A percentile compares a stretch with the other conserved stretches of the same genome.
Conservation (phyloP, 2,329 filamentous ascomycete species). For the Stemphylium lycopersici region DNA sequence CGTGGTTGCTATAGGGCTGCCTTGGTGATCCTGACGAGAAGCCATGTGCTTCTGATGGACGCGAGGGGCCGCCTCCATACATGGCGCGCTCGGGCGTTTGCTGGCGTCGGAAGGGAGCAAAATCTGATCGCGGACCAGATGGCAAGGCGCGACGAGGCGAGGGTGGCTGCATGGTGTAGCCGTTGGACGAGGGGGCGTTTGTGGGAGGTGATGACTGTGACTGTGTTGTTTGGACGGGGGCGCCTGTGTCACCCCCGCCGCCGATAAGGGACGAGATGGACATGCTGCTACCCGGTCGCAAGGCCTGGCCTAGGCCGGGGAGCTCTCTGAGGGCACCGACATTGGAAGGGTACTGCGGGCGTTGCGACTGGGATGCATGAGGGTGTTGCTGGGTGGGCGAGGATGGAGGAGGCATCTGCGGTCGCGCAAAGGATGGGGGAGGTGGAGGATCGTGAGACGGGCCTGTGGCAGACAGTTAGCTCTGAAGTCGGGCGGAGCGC, state of each 20-base stretch:
- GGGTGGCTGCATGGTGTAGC: constrained; percentile 55
- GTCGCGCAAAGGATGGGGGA: constrained; percentile 50
- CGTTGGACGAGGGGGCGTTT: constrained; percentile 46
- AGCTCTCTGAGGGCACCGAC: constrained; percentile 62
- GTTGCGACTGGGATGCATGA: constrained; percentile 48
- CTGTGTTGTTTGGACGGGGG: constrained; percentile 49
- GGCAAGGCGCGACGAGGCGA: constrained; percentile 50
- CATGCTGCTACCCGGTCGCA: constrained; percentile 69
- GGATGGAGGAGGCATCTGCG: constrained; percentile 59
- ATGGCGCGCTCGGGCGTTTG: constrained; percentile 47
- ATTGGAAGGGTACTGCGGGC: constrained; percentile 49
- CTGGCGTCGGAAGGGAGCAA: constrained; percentile 45
- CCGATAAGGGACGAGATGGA: constrained; percentile 77
- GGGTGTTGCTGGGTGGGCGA: constrained; percentile 53
- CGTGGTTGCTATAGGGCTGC: constrained; percentile 42
- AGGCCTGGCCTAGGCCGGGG: constrained; percentile 56
- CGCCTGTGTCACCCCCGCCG: constrained; percentile 56
- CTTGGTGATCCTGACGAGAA: constrained; percentile 42
- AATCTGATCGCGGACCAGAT: constrained; percentile 42
- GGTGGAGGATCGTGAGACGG: constrained; percentile 49
- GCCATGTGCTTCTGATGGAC: constrained; percentile 33
- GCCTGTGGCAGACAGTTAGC: constrained; percentile 39
- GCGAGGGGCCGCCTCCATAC: constrained; percentile 32
- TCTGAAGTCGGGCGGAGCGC: constrained; percentile 20
- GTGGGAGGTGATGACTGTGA: constrained; percentile 56